Conservation (phyloP, 495 filamentous ascomycete species). For the Penicillium atrosanguineum region DNA sequence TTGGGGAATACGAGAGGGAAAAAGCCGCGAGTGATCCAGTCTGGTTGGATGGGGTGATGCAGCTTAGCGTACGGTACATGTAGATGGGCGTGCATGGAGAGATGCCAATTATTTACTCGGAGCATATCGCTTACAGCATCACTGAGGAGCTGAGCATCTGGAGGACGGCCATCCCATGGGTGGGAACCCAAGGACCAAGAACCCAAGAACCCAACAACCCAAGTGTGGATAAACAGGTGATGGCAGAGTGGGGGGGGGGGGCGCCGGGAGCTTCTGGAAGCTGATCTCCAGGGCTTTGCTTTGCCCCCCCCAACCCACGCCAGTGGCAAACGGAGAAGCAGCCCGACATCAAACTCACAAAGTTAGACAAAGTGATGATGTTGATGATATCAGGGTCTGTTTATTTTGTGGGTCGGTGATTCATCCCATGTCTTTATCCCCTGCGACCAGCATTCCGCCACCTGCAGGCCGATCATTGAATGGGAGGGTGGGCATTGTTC, state of each 20-base stretch:
- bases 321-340: background rate
- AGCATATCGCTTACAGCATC: background rate
- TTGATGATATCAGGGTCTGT: constrained; percentile 12
- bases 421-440: background rate
- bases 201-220: too few relatives aligned
- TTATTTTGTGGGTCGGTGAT: constrained; percentile 17
- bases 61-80: too few relatives aligned
- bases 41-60: background rate
- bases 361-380: constrained; percentile 7
- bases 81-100: background rate
- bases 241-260: background rate
- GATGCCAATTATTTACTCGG: background rate
- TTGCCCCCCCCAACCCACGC: background rate
- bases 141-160: too few relatives aligned
- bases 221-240: background rate
- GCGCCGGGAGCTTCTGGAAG: background rate
- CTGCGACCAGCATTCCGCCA: constrained; percentile 11
- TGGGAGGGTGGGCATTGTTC: background rate
- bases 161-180: too few relatives aligned
- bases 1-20: background rate
- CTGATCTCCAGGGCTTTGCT: background rate
- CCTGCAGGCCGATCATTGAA: constrained; percentile 3
- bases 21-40: background rate
- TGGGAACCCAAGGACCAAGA: background rate
- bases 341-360: too few relatives aligned